These are phyloP conservation scores for Cruciata laevipes DNA, from an alignment of 257 asterid genomes.

Conservation along the genomic window DNA sequence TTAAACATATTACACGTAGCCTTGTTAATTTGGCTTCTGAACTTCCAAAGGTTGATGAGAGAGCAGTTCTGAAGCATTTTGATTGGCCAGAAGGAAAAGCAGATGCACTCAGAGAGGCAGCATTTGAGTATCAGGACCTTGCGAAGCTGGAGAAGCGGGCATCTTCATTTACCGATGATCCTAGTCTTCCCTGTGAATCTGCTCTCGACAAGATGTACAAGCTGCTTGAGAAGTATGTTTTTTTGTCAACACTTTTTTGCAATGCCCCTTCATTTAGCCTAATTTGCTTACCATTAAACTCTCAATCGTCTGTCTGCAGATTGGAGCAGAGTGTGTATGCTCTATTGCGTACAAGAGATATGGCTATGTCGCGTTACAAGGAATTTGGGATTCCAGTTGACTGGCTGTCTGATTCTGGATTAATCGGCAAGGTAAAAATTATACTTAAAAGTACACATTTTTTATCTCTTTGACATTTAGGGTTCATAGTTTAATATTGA, in stretches of 20 bases:
- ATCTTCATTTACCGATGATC: slow-evolving; percentile 68
- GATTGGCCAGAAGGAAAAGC: slow-evolving; percentile 99
- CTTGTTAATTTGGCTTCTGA: slow-evolving; percentile 6
- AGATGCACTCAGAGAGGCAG: slow-evolving; percentile 89
- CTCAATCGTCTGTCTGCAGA: slow-evolving; percentile 27
- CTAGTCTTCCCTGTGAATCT: slow-evolving; percentile 71
- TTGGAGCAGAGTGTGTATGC: slow-evolving; percentile 89
- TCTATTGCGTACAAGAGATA: slow-evolving; percentile 77
- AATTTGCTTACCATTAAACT: not conserved
- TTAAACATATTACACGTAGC: not conserved
- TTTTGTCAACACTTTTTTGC: not conserved
- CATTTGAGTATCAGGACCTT: slow-evolving; percentile 89
- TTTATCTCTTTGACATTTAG: not conserved
- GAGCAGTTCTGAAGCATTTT: slow-evolving; percentile 90
- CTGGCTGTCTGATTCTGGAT: slow-evolving; percentile 90
- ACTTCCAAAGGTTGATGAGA: slow-evolving; percentile 73
- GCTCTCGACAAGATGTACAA: slow-evolving; percentile 92
- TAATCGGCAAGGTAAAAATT: slow-evolving; percentile 79
- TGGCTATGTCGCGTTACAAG: slow-evolving; percentile 81
- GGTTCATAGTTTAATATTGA: slow-evolving; percentile 5
- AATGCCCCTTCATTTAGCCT: not conserved
- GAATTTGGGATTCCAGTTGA: slow-evolving; percentile 87
- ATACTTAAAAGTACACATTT: not conserved
- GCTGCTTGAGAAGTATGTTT: slow-evolving; percentile 91
- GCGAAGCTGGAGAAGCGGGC: slow-evolving; percentile 78